phyloP scores from a whole-genome alignment of 1,284 basidiomycete genomes.

The Naganishia sp. region DNA sequence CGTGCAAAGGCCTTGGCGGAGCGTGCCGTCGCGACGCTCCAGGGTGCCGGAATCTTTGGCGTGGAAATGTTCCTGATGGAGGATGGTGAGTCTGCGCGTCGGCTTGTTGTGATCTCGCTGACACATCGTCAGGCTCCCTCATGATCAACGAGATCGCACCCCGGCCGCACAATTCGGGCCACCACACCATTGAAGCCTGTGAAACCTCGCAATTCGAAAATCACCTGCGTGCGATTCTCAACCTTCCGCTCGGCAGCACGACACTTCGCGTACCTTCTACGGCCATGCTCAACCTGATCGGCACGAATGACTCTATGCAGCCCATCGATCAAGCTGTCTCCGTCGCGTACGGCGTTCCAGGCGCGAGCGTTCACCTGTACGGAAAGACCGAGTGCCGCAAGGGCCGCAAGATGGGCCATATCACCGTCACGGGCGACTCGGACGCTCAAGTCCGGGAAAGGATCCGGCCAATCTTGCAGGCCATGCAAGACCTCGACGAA shows the following conservation, averaged over 20 bases:
- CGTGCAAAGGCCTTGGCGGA: constrained; percentile 77
- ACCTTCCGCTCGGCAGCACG: constrained; percentile 85
- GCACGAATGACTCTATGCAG: constrained; percentile 66
- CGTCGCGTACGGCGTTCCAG: constrained; percentile 67
- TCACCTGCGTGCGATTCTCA: constrained; percentile 93
- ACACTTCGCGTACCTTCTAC: constrained; percentile 81
- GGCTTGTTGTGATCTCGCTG: constrained; percentile 6
- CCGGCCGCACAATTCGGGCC: constrained; percentile 97
- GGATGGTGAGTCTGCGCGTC: constrained; percentile 65
- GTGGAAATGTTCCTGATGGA: constrained; percentile 96
- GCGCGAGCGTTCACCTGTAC: constrained; percentile 85
- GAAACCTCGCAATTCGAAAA: constrained; percentile 97
- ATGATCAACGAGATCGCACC: constrained; percentile 97
- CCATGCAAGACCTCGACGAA: constrained; percentile 62
- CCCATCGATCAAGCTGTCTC: constrained; percentile 59
- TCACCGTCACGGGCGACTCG: constrained; percentile 81
- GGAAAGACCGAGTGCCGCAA: constrained; percentile 87
- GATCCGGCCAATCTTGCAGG: constrained; percentile 70
- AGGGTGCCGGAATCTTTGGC: constrained; percentile 93
- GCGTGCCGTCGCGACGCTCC: constrained; percentile 73
- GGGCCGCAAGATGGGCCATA: constrained; percentile 97
- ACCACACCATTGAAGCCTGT: constrained; percentile 99
- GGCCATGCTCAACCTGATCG: constrained; percentile 95
- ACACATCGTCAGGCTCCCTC: constrained; percentile 63
- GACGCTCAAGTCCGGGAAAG: constrained; percentile 73